phyloP scores from a whole-genome alignment of 169 alveolate genomes.

The Eimeria praecox region DNA sequence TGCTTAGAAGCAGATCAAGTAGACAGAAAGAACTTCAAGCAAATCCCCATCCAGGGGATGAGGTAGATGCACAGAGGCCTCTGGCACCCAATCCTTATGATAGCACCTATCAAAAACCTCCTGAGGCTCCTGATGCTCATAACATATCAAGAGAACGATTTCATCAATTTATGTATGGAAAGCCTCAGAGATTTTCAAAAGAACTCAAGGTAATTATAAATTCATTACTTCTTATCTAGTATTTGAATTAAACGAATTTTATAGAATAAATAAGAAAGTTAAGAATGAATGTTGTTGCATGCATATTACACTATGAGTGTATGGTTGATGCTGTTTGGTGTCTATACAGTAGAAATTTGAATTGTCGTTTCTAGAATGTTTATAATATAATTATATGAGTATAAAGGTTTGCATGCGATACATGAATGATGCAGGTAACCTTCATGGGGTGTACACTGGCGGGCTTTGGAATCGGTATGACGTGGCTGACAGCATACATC shows the following conservation, averaged over 20 bases:
- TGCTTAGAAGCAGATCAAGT: not conserved
- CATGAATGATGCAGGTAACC: slow-evolving; percentile 19
- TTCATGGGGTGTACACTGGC: slow-evolving; percentile 40
- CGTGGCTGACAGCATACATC: slow-evolving; percentile 60
- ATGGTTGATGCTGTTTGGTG: no score
- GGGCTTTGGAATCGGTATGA: slow-evolving; percentile 37
- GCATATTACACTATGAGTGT: no score
- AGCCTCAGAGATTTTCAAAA: slow-evolving; percentile 74
- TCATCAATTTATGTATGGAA: slow-evolving; percentile 80
- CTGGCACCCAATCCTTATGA: slow-evolving; percentile 75
- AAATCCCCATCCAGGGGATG: not conserved
- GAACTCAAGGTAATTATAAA: slow-evolving; percentile 63
- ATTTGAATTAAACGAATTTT: no score
- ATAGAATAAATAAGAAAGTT: no score
- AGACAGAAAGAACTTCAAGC: not conserved
- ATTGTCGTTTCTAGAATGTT: no score
- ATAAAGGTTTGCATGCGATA: not conserved
- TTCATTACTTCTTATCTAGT: no score
- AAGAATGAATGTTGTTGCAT: no score
- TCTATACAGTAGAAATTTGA: no score
- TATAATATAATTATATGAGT: no score
- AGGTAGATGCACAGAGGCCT: slow-evolving; percentile 72
- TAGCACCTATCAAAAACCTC: slow-evolving; percentile 68
- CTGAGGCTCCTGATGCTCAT: slow-evolving; percentile 72
- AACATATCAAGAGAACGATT: slow-evolving; percentile 41